Conservation (phyloP, 176 grass and related monocot genomes). For the Pontederia paniculata region DNA sequence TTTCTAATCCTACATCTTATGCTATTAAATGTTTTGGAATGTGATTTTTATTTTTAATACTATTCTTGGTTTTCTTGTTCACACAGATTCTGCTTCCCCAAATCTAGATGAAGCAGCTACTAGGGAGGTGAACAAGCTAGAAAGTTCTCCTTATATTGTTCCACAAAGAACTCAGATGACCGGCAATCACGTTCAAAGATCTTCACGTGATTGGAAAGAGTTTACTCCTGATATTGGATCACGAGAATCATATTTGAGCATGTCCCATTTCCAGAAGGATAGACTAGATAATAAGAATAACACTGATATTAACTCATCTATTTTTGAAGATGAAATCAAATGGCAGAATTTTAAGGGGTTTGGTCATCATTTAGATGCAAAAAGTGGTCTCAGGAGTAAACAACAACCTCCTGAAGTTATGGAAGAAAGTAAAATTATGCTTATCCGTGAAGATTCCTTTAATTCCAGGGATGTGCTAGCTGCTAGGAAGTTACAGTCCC, state of each 20-base stretch:
- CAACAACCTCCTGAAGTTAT: conserved; percentile 34
- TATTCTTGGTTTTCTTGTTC: conserved; percentile 10
- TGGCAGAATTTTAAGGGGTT: conserved; percentile 8
- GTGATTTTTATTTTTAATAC: background rate
- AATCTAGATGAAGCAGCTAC: conserved; percentile 29
- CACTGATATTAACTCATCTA: background rate
- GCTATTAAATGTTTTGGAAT: no score
- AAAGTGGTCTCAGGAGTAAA: conserved; percentile 21
- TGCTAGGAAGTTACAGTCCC: conserved; percentile 25
- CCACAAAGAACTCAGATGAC: conserved; percentile 47
- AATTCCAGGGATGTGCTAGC: conserved; percentile 15
- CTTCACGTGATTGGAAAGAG: conserved; percentile 7
- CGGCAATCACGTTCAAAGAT: conserved; percentile 38
- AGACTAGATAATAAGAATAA: background rate
- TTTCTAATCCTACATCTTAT: no score
- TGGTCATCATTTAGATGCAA: conserved; percentile 2
- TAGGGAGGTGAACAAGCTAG: conserved; percentile 33
- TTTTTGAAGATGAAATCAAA: conserved; percentile 7
- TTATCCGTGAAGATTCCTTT: conserved; percentile 2
- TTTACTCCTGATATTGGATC: conserved; percentile 7
- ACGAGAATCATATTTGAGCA: background rate
- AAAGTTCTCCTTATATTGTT: conserved; percentile 41
- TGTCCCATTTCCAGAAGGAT: conserved; percentile 9
- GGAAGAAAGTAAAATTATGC: conserved; percentile 22
- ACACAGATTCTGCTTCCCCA: conserved; percentile 31